Conservation (phyloP, 106 monocot species). For the Apostasia ramifera region DNA sequence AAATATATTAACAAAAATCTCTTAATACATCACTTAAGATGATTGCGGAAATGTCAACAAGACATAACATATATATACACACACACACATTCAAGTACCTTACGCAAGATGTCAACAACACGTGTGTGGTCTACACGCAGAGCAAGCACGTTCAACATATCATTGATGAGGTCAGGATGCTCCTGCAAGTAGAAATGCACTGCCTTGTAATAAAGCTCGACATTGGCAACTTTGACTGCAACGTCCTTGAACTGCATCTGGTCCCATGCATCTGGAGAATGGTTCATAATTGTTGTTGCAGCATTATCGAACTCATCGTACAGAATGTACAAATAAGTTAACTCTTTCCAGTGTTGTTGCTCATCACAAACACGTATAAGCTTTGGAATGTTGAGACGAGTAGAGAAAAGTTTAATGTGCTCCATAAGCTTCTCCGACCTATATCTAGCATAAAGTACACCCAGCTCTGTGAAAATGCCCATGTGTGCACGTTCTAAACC, state of each 20-base stretch:
- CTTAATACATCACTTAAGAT: too few species aligned
- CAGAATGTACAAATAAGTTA: slow-evolving; percentile 92
- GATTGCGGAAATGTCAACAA: too few species aligned
- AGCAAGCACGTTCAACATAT: slow-evolving; percentile 86
- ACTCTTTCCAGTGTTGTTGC: slow-evolving; percentile 97
- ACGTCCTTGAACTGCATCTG: slow-evolving; percentile 99
- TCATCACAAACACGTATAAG: slow-evolving; percentile 92
- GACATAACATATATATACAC: too few species aligned
- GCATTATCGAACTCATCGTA: slow-evolving; percentile 99
- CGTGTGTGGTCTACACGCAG: slow-evolving; percentile 94
- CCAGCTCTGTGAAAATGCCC: slow-evolving; percentile 99
- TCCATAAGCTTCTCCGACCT: slow-evolving; percentile 96
- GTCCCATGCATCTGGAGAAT: slow-evolving; percentile 98
- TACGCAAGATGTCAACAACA: slow-evolving; percentile 93
- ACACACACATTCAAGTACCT: slow-evolving; percentile 26
- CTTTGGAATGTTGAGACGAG: slow-evolving; percentile 93
- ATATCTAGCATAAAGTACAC: slow-evolving; percentile 92
- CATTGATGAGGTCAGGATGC: slow-evolving; percentile 95
- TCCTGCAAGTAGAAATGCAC: slow-evolving; percentile 97
- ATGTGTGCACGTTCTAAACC: slow-evolving; percentile 95
- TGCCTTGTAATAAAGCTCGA: slow-evolving; percentile 97
- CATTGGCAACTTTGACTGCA: slow-evolving; percentile 87
- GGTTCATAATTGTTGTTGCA: slow-evolving; percentile 96
- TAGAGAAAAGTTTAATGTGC: slow-evolving; percentile 92
- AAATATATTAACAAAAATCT: too few species aligned